Base-by-base conservation (phyloP, 2,329 filamentous ascomycete genomes). In the Cercospora sp. region DNA sequence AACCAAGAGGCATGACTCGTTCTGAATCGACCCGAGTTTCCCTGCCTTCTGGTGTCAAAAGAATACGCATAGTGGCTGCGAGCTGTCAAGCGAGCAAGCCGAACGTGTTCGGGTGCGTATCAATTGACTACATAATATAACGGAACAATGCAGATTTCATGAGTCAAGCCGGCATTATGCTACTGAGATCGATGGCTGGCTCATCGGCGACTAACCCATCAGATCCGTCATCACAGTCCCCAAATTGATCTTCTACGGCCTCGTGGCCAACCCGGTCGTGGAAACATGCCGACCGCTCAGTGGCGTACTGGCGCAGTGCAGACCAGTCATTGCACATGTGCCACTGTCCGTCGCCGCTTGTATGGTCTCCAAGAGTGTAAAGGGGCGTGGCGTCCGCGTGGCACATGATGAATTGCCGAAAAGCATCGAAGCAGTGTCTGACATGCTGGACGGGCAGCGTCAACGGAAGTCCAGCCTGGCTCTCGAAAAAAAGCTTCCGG, bases 351-450 rank as follows among this genome's bases (percentile, higher is more conserved):
- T 71, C 60, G 2, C 70, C 70, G 63, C 63, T 66, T 21, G 65
- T 69, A 32, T 69, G 67, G 24, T 61, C 26, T 5, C 65, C 67
- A 9, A 65, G 24, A 12, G 67, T 69, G 32, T 67, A 67, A 12
- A 69, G 57, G n/a, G 67, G 67, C 10, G 67, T 69, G 21, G 45
- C 61, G 57, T 69, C 67, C 34, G 67, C 67, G 51, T 69, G 67
- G 37, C 67, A 69, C 61, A 67, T 61, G n/a, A 69, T 67, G 57
- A 69, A 69, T 43, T 69, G 69, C 24, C 69, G 37, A n/a, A 70
- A 64, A 21, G 69, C 66, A 59, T 71, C 70, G 59, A 70, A 70
- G 58, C 70, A 71, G 34, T 71, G 70, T 28, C 61, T 61, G 5
- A 55, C 65, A 58, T 71, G 68, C 45, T 69, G 67, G 6, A 69